phyloP scores from a whole-genome alignment of 345 rosid species.

The Aurinia saxatilis region DNA sequence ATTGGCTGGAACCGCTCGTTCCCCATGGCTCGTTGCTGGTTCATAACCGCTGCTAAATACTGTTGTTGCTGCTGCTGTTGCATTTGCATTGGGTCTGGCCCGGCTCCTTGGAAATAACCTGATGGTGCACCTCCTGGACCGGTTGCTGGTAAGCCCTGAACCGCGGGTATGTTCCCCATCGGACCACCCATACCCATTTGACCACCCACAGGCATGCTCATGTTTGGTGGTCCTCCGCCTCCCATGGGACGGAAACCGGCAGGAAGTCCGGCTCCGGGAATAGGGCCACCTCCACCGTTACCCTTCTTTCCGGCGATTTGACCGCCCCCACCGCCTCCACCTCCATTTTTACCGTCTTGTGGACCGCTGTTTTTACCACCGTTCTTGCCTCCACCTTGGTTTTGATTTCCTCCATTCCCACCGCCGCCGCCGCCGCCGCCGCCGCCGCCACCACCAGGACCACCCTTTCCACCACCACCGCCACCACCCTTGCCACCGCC shows the following conservation, averaged over 20 bases:
- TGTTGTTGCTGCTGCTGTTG: conserved; percentile 53
- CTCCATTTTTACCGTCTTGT: conserved; percentile 28
- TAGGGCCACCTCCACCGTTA: conserved; percentile 19
- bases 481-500: conserved; percentile 32
- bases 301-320: conserved; percentile 22
- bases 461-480: conserved; percentile 32
- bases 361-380: conserved; percentile 32
- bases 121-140: conserved; percentile 38
- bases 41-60: conserved; percentile 72
- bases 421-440: conserved; percentile 32
- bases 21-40: conserved; percentile 81
- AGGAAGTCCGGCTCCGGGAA: conserved; percentile 19
- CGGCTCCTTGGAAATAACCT: conserved; percentile 61
- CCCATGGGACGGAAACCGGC: conserved; percentile 21
- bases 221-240: conserved; percentile 38
- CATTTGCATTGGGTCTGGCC: conserved; percentile 57
- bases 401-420: conserved; percentile 32
- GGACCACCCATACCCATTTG: conserved; percentile 38
- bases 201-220: conserved; percentile 32
- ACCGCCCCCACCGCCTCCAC: conserved; percentile 28
- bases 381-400: conserved; percentile 37
- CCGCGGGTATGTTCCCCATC: conserved; percentile 47
- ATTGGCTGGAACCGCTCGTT: conserved; percentile 77
- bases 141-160: conserved; percentile 73
- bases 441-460: conserved; percentile 32